Conservation (phyloP, 441 rosid genomes). For the Erysimum cheiri region DNA sequence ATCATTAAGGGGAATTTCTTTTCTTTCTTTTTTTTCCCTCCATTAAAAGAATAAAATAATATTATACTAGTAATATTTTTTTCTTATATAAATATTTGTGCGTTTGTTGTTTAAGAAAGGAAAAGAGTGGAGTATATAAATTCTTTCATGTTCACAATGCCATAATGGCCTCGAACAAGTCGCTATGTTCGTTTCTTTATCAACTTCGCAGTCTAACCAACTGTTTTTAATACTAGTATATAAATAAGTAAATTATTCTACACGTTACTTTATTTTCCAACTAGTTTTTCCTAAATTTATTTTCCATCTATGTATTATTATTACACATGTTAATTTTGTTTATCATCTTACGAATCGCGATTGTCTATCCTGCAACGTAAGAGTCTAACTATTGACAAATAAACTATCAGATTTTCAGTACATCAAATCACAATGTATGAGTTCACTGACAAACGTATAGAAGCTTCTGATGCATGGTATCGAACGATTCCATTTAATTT, state of each 20-base stretch:
- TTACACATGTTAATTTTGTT: not conserved
- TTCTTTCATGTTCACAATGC: not conserved
- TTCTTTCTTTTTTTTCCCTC: not conserved
- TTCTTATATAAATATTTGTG: not conserved
- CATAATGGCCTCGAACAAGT: conserved; percentile 24
- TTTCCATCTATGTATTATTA: not conserved
- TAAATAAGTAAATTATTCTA: not conserved
- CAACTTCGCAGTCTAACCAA: not conserved
- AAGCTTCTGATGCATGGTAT: conserved; percentile 1
- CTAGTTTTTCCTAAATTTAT: not conserved
- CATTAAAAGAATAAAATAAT: not conserved
- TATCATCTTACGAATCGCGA: not conserved
- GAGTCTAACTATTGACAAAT: not conserved
- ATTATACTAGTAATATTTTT: not conserved
- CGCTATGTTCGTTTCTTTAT: conserved; percentile 23
- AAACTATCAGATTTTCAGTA: not conserved
- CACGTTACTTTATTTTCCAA: not conserved
- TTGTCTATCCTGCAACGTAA: not conserved
- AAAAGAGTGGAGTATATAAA: not conserved
- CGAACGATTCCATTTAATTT: not conserved
- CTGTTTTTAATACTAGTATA: not conserved
- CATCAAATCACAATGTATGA: not conserved
- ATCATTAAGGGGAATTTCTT: not conserved
- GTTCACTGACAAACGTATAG: not conserved
- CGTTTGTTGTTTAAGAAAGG: not conserved